These are phyloP conservation scores for Xerocomus alliaceus DNA, from an alignment of 1,284 basidiomycete species.

Conservation along the genomic window DNA sequence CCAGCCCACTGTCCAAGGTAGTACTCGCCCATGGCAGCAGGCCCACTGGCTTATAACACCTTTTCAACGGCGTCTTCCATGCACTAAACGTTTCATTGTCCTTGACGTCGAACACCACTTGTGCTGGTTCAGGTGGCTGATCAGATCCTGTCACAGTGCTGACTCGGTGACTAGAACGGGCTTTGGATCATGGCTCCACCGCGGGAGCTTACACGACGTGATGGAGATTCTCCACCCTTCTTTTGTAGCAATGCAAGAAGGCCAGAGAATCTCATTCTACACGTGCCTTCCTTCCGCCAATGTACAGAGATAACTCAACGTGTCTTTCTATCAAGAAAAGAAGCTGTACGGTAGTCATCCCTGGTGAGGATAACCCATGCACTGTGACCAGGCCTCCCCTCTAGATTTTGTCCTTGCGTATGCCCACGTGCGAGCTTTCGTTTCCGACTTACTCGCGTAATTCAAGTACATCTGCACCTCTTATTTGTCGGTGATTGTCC, in stretches of 20 bases:
- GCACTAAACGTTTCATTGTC: neutral
- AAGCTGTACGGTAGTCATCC: neutral
- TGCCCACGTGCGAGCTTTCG: neutral
- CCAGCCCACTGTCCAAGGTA: neutral
- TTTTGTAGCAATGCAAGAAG: constrained; percentile 30
- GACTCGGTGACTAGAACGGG: constrained; percentile 7
- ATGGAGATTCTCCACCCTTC: constrained; percentile 38
- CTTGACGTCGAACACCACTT: neutral
- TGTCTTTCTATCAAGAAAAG: constrained; percentile 5
- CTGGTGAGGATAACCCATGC: neutral
- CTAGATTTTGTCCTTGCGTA: neutral
- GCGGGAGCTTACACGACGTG: constrained; percentile 26
- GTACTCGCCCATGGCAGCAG: neutral
- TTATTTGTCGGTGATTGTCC: neutral
- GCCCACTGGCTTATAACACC: neutral
- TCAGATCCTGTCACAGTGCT: neutral
- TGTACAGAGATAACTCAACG: constrained; percentile 14
- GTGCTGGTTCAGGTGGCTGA: neutral
- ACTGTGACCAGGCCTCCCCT: neutral
- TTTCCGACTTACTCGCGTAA: neutral
- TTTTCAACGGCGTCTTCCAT: neutral
- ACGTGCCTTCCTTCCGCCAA: constrained; percentile 22
- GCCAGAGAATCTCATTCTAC: constrained; percentile 24
- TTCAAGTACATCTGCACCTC: neutral
- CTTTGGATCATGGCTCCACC: constrained; percentile 25